These are phyloP conservation scores for Cantharellus cinnabarinus DNA, from an alignment of 768 basidiomycete genomes.

Conservation along the genomic window DNA sequence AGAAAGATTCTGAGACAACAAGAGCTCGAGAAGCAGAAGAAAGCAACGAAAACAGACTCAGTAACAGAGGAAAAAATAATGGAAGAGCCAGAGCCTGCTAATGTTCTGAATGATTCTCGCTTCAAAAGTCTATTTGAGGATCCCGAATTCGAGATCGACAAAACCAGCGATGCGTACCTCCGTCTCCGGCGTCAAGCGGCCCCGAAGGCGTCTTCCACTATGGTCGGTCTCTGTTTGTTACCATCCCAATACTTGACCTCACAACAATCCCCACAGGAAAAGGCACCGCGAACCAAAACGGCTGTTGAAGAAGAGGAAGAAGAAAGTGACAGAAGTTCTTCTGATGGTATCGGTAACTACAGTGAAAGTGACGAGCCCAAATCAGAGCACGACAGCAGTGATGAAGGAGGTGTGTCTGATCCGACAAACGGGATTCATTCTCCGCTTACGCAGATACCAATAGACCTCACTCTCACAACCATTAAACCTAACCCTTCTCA, in stretches of 20 bases:
- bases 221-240: not conserved
- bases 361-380: conserved; percentile 12
- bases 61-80: conserved; percentile 15
- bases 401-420: conserved; percentile 19
- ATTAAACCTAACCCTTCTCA: conserved; percentile 1
- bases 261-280: conserved; percentile 12
- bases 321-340: conserved; percentile 40
- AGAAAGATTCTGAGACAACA: conserved; percentile 38
- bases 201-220: conserved; percentile 17
- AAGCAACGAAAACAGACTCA: conserved; percentile 19
- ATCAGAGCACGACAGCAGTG: conserved; percentile 26
- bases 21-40: conserved; percentile 11
- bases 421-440: not conserved
- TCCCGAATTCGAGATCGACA: conserved; percentile 82
- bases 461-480: conserved; percentile 4
- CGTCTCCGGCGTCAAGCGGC: conserved; percentile 67
- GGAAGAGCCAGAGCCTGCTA: conserved; percentile 17
- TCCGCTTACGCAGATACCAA: conserved; percentile 10
- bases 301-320: conserved; percentile 81
- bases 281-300: conserved; percentile 29
- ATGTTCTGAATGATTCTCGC: conserved; percentile 63
- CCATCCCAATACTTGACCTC: not conserved
- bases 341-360: conserved; percentile 12
- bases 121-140: conserved; percentile 84
- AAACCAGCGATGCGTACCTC: conserved; percentile 70